Conservation (phyloP, 768 basidiomycete genomes). For the Trametes maxima region DNA sequence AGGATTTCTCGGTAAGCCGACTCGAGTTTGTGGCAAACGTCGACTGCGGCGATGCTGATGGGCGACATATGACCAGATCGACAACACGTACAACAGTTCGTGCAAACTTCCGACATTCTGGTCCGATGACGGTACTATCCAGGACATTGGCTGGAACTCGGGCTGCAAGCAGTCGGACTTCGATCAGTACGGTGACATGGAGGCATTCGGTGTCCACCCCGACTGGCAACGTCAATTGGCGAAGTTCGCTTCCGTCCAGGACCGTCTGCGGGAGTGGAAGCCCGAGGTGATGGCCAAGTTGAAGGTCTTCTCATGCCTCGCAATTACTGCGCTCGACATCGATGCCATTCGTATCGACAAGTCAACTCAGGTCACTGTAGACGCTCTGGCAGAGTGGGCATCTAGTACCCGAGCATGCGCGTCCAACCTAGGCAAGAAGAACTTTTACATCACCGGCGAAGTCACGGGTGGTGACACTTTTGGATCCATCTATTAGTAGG, state of each 20-base stretch:
- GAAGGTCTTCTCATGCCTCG: conserved; percentile 79
- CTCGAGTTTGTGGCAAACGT: conserved; percentile 2
- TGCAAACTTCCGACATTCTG: conserved; percentile 82
- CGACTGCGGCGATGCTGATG: neutral
- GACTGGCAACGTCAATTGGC: conserved; percentile 93
- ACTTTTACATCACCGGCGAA: conserved; percentile 92
- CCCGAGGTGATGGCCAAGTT: conserved; percentile 79
- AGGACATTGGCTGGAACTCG: conserved; percentile 53
- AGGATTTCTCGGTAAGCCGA: conserved; percentile 68
- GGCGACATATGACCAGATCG: conserved; percentile 44
- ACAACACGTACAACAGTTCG: conserved; percentile 70
- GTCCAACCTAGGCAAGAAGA: conserved; percentile 66
- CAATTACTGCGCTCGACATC: conserved; percentile 84
- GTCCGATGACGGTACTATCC: conserved; percentile 69
- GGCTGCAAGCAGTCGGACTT: conserved; percentile 87
- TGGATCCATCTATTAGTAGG: conserved; percentile 82
- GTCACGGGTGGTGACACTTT: conserved; percentile 94
- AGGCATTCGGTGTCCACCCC: conserved; percentile 95
- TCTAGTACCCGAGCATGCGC: conserved; percentile 77
- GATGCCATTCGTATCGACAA: conserved; percentile 97
- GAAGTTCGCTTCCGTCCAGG: conserved; percentile 96
- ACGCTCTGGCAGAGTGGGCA: conserved; percentile 78
- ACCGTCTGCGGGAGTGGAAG: conserved; percentile 93
- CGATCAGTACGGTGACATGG: conserved; percentile 96
- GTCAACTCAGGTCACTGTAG: conserved; percentile 87